phyloP scores from a whole-genome alignment of 1,139 yeast species.

The Wickerhamomyces sp. region DNA sequence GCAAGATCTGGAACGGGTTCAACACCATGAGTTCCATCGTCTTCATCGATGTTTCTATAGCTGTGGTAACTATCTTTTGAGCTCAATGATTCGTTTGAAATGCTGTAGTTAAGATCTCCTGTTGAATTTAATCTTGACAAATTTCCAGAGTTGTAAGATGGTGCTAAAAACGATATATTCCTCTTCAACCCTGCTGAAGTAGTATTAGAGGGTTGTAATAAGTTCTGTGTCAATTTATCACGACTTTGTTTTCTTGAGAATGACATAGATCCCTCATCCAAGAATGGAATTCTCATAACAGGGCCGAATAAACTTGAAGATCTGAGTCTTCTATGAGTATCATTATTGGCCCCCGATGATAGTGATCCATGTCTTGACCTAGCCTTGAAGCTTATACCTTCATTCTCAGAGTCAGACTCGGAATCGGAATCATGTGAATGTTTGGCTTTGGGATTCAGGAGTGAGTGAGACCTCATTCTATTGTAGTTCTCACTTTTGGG shows the following conservation, averaged over 20 bases:
- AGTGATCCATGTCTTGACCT: constrained; percentile 8
- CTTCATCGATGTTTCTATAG: constrained; percentile 22
- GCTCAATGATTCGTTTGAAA: constrained; percentile 3
- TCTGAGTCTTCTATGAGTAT: constrained; percentile 20
- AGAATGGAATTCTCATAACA: constrained; percentile 14
- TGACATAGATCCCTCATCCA: constrained; percentile 4
- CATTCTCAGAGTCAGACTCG: constrained; percentile 19
- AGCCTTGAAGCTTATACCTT: constrained; percentile 22
- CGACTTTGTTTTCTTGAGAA: constrained; percentile 1
- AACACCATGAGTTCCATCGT: constrained; percentile 18
- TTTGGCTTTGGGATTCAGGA: constrained; percentile 8
- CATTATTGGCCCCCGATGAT: neutral
- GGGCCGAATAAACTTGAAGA: constrained; percentile 24
- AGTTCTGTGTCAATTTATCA: neutral
- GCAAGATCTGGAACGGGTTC: constrained; percentile 19
- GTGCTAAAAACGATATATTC: neutral
- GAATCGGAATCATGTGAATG: constrained; percentile 5
- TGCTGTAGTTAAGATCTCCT: neutral
- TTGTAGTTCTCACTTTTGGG: constrained; percentile 10
- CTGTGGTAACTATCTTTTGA: constrained; percentile 6
- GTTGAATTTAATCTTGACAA: neutral
- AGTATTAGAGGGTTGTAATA: neutral
- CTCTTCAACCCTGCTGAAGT: neutral
- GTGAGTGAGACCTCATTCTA: constrained; percentile 20
- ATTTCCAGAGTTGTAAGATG: neutral